Percentiles rank a stretch among this genome's conserved stretches.
phyloP scores from a whole-genome alignment of 139 green algal species.

The Tetradesmus obliquus region DNA sequence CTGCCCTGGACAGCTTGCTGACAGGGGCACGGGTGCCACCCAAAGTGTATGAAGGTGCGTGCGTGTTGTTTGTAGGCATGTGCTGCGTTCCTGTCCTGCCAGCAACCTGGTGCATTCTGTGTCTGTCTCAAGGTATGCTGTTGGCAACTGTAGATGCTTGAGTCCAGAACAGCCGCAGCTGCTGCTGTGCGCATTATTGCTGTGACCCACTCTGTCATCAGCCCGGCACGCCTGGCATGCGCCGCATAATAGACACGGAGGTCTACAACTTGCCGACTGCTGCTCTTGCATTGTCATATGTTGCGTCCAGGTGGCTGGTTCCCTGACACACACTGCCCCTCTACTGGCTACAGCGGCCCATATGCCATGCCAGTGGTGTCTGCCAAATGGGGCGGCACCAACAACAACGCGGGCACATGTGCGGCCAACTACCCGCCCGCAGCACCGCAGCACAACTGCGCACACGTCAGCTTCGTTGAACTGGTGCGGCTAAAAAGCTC shows the following conservation, averaged over 20 bases:
- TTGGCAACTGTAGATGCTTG: no score
- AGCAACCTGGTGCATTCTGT: no score
- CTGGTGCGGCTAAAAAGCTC: background rate
- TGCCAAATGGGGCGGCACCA: background rate
- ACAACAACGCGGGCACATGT: background rate
- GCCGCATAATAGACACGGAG: no score
- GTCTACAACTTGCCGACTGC: no score
- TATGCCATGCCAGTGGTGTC: conserved; percentile 1
- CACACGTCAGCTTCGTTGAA: background rate
- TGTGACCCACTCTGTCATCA: no score
- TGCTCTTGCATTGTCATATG: no score
- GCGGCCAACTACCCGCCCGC: background rate
- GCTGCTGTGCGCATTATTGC: no score
- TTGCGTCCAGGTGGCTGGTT: conserved; percentile 1
- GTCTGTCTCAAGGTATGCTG: no score
- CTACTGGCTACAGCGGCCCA: background rate
- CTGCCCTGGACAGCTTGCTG: background rate
- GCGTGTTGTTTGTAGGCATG: no score
- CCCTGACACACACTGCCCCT: background rate
- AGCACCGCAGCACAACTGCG: background rate
- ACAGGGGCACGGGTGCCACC: conserved; percentile 4
- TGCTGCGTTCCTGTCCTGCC: no score
- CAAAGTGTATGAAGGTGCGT: conserved; percentile 9
- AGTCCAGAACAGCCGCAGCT: no score
- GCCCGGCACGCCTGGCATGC: no score